These are phyloP conservation scores for Ambrosia hybrid DNA, from an alignment of 140 eudicot species.

Conservation along the genomic window DNA sequence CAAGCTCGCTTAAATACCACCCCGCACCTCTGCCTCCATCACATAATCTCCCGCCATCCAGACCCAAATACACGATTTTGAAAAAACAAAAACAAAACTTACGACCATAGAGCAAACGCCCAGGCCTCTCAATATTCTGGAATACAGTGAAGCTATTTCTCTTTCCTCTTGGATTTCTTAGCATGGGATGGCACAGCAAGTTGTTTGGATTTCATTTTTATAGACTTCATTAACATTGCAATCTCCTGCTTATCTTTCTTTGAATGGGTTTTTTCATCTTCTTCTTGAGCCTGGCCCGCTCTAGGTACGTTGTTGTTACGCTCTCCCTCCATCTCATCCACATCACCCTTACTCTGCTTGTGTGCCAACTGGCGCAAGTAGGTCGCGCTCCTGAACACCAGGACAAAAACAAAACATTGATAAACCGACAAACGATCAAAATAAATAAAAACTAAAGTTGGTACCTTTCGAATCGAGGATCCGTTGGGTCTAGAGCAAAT, in stretches of 20 bases:
- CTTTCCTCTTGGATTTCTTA: constrained; percentile 40
- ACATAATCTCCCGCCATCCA: not conserved
- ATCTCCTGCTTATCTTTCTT: constrained; percentile 63
- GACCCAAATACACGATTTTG: not conserved
- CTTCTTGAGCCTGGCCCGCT: constrained; percentile 2
- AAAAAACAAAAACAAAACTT: constrained; percentile 9
- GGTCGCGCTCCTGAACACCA: constrained; percentile 68
- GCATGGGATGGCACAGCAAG: constrained; percentile 26
- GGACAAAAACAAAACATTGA: not conserved
- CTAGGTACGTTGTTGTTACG: not conserved
- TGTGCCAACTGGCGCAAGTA: constrained; percentile 68
- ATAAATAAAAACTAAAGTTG: not conserved
- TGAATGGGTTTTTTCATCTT: constrained; percentile 13
- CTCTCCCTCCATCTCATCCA: not conserved
- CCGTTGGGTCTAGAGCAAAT: constrained; percentile 92
- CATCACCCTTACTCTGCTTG: constrained; percentile 41
- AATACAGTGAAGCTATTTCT: constrained; percentile 13
- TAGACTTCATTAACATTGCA: constrained; percentile 63
- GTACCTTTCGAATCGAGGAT: constrained; percentile 92
- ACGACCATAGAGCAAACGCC: not conserved
- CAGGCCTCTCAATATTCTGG: not conserved
- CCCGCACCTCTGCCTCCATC: too few species aligned
- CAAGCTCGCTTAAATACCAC: too few species aligned
- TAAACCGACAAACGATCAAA: not conserved
- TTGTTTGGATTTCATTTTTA: constrained; percentile 78